These are phyloP conservation scores for Sporothrix luriei DNA, from an alignment of 2,329 filamentous ascomycete genomes.

Conservation along the genomic window DNA sequence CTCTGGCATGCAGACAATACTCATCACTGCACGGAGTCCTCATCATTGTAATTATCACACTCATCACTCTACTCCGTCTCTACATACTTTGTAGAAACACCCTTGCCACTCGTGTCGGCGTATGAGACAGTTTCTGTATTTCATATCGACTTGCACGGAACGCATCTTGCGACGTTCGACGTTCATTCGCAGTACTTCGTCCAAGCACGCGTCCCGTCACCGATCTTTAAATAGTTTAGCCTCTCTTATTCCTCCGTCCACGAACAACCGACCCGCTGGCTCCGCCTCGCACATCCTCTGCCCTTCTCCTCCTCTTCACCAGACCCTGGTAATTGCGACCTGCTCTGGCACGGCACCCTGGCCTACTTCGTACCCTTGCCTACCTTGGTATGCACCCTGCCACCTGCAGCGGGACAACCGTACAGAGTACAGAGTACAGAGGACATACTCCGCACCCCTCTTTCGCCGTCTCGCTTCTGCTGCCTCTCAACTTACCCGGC, in stretches of 20 bases:
- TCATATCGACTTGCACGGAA: not conserved
- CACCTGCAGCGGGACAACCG: no score
- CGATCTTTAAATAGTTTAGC: slow-evolving; percentile 16
- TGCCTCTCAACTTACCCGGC: slow-evolving; percentile 29
- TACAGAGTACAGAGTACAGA: no score
- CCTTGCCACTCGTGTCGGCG: not conserved
- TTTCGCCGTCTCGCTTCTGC: not conserved
- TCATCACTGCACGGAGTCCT: no score
- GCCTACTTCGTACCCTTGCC: no score
- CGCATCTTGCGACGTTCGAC: not conserved
- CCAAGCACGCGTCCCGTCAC: not conserved
- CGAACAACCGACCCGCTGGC: not conserved
- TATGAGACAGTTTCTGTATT: not conserved
- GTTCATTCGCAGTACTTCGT: no score
- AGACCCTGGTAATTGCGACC: not conserved
- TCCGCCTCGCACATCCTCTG: slow-evolving; percentile 6
- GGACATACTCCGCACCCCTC: not conserved
- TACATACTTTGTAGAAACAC: no score
- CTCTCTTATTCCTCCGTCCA: not conserved
- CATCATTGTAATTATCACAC: no score
- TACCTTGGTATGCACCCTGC: no score
- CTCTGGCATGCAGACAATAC: no score
- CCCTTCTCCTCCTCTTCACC: not conserved
- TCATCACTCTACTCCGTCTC: no score
- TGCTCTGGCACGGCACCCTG: not conserved